These are phyloP conservation scores for Candida silvatica DNA, from an alignment of 805 yeast genomes.

Conservation along the genomic window DNA sequence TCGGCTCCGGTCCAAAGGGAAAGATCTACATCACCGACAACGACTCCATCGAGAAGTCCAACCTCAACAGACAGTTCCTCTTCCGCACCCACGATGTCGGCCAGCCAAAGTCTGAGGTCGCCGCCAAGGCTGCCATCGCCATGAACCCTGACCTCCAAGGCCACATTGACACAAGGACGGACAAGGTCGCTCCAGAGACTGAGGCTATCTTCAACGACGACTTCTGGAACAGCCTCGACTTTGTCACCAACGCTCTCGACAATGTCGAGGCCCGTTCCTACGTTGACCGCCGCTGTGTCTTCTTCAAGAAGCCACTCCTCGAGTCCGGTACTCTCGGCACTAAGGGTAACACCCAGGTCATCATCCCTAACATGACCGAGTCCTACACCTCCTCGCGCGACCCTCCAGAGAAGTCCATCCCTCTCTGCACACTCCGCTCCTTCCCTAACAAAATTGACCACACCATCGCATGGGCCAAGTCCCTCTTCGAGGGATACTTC, in stretches of 20 bases:
- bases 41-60: constrained; percentile 92
- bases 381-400: constrained; percentile 94
- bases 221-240: constrained; percentile 79
- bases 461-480: constrained; percentile 98
- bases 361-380: constrained; percentile 89
- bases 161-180: constrained; percentile 66
- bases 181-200: constrained; percentile 91
- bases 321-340: constrained; percentile 98
- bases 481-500: constrained; percentile 86
- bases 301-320: constrained; percentile 79
- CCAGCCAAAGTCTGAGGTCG: constrained; percentile 79
- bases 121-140: constrained; percentile 70
- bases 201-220: constrained; percentile 76
- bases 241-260: constrained; percentile 95
- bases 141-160: constrained; percentile 85
- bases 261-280: constrained; percentile 97
- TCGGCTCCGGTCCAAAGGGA: constrained; percentile 89
- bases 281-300: constrained; percentile 94
- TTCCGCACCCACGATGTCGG: constrained; percentile 96
- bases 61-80: constrained; percentile 91
- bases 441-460: constrained; percentile 98
- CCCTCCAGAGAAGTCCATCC: constrained; percentile 97
- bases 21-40: constrained; percentile 81
- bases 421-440: constrained; percentile 92
- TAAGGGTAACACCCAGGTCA: constrained; percentile 96